Percentiles rank a stretch among this genome's conserved stretches.
Evolutionary conservation across 73 alveolate species (phyloP).

Genomic region (Paramecium octaurelia): DNA sequence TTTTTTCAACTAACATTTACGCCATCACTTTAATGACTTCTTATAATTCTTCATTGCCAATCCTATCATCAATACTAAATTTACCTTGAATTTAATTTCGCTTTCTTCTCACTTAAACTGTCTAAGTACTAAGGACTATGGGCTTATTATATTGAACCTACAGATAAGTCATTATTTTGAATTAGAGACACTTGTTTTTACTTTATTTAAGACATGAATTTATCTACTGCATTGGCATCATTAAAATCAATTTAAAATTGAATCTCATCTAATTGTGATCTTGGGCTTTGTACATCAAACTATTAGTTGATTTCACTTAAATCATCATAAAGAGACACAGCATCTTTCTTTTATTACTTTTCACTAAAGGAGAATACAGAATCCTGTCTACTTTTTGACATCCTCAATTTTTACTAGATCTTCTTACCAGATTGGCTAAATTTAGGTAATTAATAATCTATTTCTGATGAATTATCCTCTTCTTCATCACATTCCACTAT

Average conservation of each 20-base stretch:
- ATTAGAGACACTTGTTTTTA: neutral
- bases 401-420: neutral
- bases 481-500: constrained; percentile 48
- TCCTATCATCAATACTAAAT: neutral
- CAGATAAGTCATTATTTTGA: neutral
- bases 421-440: neutral
- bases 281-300: neutral
- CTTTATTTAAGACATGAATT: constrained; percentile 12
- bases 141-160: constrained; percentile 46
- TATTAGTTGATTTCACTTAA: constrained; percentile 39
- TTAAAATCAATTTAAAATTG: constrained; percentile 13
- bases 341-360: neutral
- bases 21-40: constrained; percentile 47
- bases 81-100: neutral
- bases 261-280: neutral
- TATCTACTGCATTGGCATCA: constrained; percentile 46
- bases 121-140: neutral
- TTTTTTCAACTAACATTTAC: constrained; percentile 3
- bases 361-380: constrained; percentile 41
- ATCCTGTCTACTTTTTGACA: constrained; percentile 37
- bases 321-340: constrained; percentile 22
- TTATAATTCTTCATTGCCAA: constrained; percentile 17
- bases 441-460: constrained; percentile 15
- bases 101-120: neutral
- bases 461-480: neutral